Conservation (phyloP, 306 rosid species). For the Lathyrus tuberosus region DNA sequence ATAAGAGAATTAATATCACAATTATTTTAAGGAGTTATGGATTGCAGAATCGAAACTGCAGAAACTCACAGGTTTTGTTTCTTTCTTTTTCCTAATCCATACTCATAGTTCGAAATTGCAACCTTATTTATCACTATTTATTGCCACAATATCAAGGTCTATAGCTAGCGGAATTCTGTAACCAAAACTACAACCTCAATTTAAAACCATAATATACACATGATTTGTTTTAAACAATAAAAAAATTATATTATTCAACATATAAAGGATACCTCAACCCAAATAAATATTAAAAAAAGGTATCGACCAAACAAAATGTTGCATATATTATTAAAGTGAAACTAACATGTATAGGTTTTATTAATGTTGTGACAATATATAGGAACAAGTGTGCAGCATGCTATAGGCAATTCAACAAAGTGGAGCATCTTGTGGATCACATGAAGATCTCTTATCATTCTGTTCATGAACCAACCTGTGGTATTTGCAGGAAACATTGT, state of each 20-base stretch:
- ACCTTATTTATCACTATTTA: no score
- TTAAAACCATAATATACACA: neutral
- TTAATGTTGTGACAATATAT: neutral
- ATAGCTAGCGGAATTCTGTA: no score
- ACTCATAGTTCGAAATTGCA: no score
- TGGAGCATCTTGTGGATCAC: conserved; percentile 97
- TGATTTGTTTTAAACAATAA: neutral
- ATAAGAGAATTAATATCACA: neutral
- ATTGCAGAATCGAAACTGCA: conserved; percentile 50
- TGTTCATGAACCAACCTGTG: conserved; percentile 85
- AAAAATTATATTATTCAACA: neutral
- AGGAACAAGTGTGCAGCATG: conserved; percentile 98
- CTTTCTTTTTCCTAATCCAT: neutral
- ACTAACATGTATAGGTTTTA: no score
- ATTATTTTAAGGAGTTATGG: conserved; percentile 46
- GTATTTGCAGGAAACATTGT: conserved; percentile 90
- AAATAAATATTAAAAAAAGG: neutral
- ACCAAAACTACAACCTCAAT: neutral
- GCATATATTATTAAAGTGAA: neutral
- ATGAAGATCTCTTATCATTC: conserved; percentile 93
- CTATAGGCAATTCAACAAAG: conserved; percentile 80
- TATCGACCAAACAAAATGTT: neutral
- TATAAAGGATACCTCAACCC: neutral
- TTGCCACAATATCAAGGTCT: no score
- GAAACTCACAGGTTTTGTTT: conserved; percentile 70